Evolutionary conservation across 2,329 filamentous ascomycete species (phyloP), one percentile per base, ranked within the genome.

Genomic region (Tolypocladium pustulatum): DNA sequence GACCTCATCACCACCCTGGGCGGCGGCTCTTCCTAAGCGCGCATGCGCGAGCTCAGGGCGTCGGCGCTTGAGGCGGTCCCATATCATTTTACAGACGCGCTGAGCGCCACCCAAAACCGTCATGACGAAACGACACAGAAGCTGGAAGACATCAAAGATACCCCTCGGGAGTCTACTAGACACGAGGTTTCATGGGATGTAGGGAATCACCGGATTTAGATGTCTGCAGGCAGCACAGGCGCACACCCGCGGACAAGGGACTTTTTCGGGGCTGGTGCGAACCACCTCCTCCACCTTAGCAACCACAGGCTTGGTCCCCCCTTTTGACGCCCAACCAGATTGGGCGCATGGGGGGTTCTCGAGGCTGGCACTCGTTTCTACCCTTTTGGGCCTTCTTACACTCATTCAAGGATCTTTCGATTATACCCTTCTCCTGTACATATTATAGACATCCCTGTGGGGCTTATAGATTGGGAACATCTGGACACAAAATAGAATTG

Each of bases 1-100:
- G 74, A 82, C 62, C 71, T 84, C 64, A 71, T 83, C 68, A 78
- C 75, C 68, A 81, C 78, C 32, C 76, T 82, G 10, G 79, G 79
- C 56, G 62, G 64, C 53, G 72, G 73, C 54, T 59, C 58, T 49
- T 62, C 65, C 43, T 51, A 46, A 41, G 55, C 46, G 46, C 56
- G 30, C 13, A 27, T 2, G 54, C 54, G 37, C 37, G 30, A 4
- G 37, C 13, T n/a, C 36, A 17, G 54, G 37, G 54, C 17, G 27
- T n/a, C 36, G 54, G 22, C 36, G 17, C 37, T 30, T n/a, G 10
- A 22, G 9, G 49, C 6, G 46, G 3, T 15, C n/a, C 20, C 20
- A n/a, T 25, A 41, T 13, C 9, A 32, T 41, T 37, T 40, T 56
- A 38, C 53, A 38, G 55, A 56, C 38, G 68, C 61, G 68, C 64